These are phyloP conservation scores for Citrus trifoliata DNA, from an alignment of 345 rosid species.

Conservation along the genomic window DNA sequence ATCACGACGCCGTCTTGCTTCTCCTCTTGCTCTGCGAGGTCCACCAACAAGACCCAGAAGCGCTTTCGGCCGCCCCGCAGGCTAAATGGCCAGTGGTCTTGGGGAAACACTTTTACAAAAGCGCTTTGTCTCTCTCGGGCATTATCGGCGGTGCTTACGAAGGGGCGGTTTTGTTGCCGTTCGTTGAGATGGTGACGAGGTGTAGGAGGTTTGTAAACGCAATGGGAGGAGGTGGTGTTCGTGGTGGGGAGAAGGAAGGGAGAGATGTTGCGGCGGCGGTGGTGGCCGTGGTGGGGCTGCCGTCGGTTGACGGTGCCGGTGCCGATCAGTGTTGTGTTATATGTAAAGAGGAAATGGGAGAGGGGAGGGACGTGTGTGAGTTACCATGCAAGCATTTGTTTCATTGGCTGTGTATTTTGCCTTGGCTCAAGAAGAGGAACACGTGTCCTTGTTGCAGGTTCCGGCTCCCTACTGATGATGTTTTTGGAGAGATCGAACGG, in stretches of 20 bases:
- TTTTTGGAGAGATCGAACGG: conserved; percentile 74
- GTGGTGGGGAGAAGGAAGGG: conserved; percentile 30
- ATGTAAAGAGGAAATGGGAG: conserved; percentile 79
- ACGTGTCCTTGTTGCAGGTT: conserved; percentile 93
- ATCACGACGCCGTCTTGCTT: conserved; percentile 70
- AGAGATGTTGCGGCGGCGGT: conserved; percentile 54
- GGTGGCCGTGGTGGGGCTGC: conserved; percentile 62
- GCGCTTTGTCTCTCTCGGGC: conserved; percentile 35
- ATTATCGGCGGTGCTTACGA: conserved; percentile 32
- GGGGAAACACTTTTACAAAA: conserved; percentile 21
- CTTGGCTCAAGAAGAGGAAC: conserved; percentile 78
- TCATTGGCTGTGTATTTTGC: conserved; percentile 87
- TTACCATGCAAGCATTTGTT: conserved; percentile 86
- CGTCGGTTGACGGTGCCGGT: conserved; percentile 44
- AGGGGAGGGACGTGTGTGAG: conserved; percentile 78
- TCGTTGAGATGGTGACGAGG: conserved; percentile 54
- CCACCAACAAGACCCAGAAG: conserved; percentile 56
- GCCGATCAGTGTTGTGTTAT: conserved; percentile 75
- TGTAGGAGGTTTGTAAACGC: conserved; percentile 55
- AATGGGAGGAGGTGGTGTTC: conserved; percentile 29
- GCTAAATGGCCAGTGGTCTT: conserved; percentile 57
- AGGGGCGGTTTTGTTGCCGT: conserved; percentile 62
- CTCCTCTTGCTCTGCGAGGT: conserved; percentile 84
- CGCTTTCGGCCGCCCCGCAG: conserved; percentile 39
- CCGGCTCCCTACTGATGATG: conserved; percentile 84